phyloP scores from a whole-genome alignment of 1,284 basidiomycete species.

The Pseudozyma thailandica region DNA sequence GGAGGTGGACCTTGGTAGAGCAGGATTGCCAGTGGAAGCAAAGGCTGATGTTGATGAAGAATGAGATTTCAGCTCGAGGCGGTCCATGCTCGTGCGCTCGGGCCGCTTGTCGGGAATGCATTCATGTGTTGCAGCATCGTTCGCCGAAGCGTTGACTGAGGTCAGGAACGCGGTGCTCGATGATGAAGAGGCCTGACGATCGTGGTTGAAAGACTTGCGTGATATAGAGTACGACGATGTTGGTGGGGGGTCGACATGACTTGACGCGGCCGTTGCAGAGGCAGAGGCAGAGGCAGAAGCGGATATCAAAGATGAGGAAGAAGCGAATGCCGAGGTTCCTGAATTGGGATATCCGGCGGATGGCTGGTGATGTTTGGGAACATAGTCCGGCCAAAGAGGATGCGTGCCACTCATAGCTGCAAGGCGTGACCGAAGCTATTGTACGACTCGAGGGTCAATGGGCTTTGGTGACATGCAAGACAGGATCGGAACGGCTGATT shows the following conservation, averaged over 20 bases:
- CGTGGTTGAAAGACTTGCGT: neutral
- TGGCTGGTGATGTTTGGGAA: constrained; percentile 5
- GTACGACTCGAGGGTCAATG: too few relatives aligned
- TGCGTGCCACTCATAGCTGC: constrained; percentile 14
- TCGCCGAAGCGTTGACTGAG: too few relatives aligned
- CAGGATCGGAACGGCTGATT: too few relatives aligned
- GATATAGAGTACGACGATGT: constrained; percentile 1
- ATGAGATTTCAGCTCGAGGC: constrained; percentile 4
- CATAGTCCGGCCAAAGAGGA: constrained; percentile 31
- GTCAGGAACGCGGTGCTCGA: too few relatives aligned
- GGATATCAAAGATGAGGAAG: too few relatives aligned
- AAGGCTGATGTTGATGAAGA: too few relatives aligned
- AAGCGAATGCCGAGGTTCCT: neutral
- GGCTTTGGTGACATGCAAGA: too few relatives aligned
- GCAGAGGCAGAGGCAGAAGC: constrained; percentile 4
- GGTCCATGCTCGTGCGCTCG: constrained; percentile 31
- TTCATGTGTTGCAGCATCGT: neutral
- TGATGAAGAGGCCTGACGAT: neutral
- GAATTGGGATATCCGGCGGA: constrained; percentile 1
- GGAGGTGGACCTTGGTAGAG: too few relatives aligned
- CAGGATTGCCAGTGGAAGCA: too few relatives aligned
- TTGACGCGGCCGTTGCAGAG: neutral
- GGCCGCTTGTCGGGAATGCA: constrained; percentile 5
- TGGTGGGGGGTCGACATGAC: neutral
- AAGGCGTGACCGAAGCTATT: too few relatives aligned